Evolutionary conservation across 176 grass and related monocot species (phyloP), one percentile per base, ranked within the genome.

Genomic region (Pontederia paniculata): DNA sequence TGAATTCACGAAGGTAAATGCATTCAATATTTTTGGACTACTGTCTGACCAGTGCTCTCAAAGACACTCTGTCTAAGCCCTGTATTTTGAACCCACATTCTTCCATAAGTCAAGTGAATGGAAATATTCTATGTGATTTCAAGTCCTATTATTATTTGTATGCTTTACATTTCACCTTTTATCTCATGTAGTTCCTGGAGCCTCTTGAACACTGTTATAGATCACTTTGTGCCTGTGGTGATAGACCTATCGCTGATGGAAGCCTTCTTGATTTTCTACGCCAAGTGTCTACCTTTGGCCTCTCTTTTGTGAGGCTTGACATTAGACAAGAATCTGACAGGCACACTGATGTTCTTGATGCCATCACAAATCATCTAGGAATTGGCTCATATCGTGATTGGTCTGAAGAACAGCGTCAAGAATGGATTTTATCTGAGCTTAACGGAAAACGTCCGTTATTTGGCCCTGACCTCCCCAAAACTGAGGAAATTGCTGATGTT

Each of bases 301-400:
- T 96, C 43, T 87, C 82, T 22, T 74, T 96, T 61, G 91, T 96
- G 21, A 88, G 77, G 71, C 91, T 96, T 76, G 91, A 96, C 75
- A 96, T 89, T 74, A 85, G 91, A 53, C 91, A 96, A 74, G 91
- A 96, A 73, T 96, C 91, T 62, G 86, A 96, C 37, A 75, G 91
- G 17, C 91, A 96, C 63, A 58, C 22, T 51, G 74, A 77, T 64
- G 74, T 65, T 8, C 19, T 70, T 45, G 74, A 77, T 70, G 74
- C 66, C 5, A 77, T 70, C 9, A 77, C 74, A 12, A 77, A 45
- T 0, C 28, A 77, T 54, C 50, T 77, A 31, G 66, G 58, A 50
- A 77, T 77, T 42, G 74, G 74, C 7, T 77, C 74, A 16, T 77
- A 77, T 16, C 57, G 66, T 12, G 66, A 70, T 14, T 77, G 74